These are phyloP conservation scores for Diutina ranongensis DNA, from an alignment of 1,139 yeast species.

Conservation along the genomic window DNA sequence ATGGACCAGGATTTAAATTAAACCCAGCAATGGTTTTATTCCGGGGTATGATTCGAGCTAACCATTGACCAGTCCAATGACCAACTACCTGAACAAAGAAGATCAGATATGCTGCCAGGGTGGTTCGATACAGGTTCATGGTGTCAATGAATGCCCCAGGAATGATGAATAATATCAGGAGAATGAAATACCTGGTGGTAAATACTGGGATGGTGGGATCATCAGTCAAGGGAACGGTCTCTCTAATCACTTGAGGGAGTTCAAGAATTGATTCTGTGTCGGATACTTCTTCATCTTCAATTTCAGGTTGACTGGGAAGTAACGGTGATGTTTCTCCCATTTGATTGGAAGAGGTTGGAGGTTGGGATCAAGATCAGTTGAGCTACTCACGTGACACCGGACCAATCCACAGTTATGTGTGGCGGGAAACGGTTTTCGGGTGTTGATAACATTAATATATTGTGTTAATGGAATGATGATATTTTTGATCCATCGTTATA, in stretches of 20 bases:
- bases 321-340: neutral
- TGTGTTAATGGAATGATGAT: too few relatives aligned
- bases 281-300: neutral
- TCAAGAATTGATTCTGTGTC: conserved; percentile 6
- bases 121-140: conserved; percentile 35
- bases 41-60: conserved; percentile 12
- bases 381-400: too few relatives aligned
- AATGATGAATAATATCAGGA: conserved; percentile 26
- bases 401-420: neutral
- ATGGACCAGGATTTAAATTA: conserved; percentile 32
- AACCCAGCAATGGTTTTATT: conserved; percentile 7
- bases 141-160: conserved; percentile 41
- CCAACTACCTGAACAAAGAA: conserved; percentile 34
- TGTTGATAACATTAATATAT: too few relatives aligned
- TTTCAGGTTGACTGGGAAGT: too few relatives aligned
- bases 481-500: too few relatives aligned
- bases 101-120: conserved; percentile 35
- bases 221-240: conserved; percentile 20
- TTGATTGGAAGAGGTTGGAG: too few relatives aligned
- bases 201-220: conserved; percentile 24
- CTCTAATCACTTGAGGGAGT: conserved; percentile 12
- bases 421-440: neutral
- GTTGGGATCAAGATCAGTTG: too few relatives aligned
- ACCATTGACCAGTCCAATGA: conserved; percentile 31
- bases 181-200: conserved; percentile 30